Conservation (phyloP, 169 alveolate species). For the Theileria equi region DNA sequence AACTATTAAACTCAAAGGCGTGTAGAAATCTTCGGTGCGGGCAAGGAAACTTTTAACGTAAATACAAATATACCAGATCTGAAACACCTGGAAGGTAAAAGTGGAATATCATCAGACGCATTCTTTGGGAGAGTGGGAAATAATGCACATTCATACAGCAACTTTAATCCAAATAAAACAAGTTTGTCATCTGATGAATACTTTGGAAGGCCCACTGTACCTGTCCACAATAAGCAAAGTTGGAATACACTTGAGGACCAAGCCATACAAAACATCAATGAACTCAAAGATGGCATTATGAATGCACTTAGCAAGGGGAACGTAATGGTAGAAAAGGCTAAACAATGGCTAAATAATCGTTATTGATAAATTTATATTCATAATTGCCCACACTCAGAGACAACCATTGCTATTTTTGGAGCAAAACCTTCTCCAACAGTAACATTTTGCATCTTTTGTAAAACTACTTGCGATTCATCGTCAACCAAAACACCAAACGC, state of each 20-base stretch:
- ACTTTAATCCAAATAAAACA: conserved; percentile 52
- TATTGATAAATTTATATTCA: conserved; percentile 5
- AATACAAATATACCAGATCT: conserved; percentile 38
- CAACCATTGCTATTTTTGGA: conserved; percentile 70
- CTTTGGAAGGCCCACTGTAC: conserved; percentile 64
- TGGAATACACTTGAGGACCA: conserved; percentile 71
- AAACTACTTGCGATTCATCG: conserved; percentile 74
- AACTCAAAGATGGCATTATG: conserved; percentile 70
- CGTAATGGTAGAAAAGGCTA: conserved; percentile 70
- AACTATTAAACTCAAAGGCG: background rate
- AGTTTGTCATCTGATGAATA: conserved; percentile 71
- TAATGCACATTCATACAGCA: conserved; percentile 20
- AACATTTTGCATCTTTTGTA: conserved; percentile 81
- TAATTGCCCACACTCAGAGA: conserved; percentile 74
- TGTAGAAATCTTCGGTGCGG: background rate
- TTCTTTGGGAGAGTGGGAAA: conserved; percentile 62
- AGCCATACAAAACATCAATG: conserved; percentile 69
- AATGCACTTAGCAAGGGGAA: conserved; percentile 69
- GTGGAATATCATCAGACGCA: conserved; percentile 71
- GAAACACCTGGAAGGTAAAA: conserved; percentile 66
- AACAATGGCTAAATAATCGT: conserved; percentile 70
- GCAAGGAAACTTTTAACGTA: background rate
- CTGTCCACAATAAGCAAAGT: too few species aligned
- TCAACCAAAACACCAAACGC: conserved; percentile 90
- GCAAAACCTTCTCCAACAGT: conserved; percentile 75